Conservation (phyloP, 768 basidiomycete genomes). For the Rhodotorula toruloides region DNA sequence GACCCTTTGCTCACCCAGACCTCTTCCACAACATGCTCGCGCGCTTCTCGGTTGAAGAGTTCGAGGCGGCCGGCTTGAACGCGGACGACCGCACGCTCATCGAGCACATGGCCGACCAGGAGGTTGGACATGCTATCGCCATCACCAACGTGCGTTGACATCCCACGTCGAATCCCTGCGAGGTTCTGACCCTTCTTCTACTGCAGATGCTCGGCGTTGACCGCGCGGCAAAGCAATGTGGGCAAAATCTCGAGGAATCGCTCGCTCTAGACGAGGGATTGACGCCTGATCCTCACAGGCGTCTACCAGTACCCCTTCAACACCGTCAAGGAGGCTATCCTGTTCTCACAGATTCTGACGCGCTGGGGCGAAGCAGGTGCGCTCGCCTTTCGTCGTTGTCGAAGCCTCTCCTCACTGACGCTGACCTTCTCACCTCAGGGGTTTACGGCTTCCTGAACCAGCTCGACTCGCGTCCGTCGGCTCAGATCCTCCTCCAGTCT, state of each 20-base stretch:
- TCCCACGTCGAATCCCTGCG: no score
- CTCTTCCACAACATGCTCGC: conserved; percentile 57
- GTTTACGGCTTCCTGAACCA: conserved; percentile 62
- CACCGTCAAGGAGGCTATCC: conserved; percentile 57
- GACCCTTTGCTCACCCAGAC: background rate
- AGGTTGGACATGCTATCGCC: conserved; percentile 59
- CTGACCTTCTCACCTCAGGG: conserved; percentile 51
- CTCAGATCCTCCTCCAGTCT: conserved; percentile 55
- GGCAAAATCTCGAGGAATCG: no score
- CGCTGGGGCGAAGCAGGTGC: conserved; percentile 52
- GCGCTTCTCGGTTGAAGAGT: conserved; percentile 56
- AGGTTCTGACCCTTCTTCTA: no score
- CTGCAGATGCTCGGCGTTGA: conserved; percentile 36
- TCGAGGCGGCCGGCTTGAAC: conserved; percentile 55
- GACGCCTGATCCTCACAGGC: background rate
- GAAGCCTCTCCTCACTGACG: conserved; percentile 41
- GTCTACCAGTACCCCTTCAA: conserved; percentile 50
- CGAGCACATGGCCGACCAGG: conserved; percentile 59
- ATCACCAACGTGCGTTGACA: conserved; percentile 51
- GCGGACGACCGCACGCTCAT: conserved; percentile 58
- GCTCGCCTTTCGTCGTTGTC: conserved; percentile 61
- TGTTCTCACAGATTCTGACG: conserved; percentile 57
- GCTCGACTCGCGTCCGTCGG: conserved; percentile 57
- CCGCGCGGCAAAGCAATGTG: conserved; percentile 56
- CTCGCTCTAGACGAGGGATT: no score